phyloP scores from a whole-genome alignment of 495 filamentous ascomycete species.

The Endocarpon pusillum region DNA sequence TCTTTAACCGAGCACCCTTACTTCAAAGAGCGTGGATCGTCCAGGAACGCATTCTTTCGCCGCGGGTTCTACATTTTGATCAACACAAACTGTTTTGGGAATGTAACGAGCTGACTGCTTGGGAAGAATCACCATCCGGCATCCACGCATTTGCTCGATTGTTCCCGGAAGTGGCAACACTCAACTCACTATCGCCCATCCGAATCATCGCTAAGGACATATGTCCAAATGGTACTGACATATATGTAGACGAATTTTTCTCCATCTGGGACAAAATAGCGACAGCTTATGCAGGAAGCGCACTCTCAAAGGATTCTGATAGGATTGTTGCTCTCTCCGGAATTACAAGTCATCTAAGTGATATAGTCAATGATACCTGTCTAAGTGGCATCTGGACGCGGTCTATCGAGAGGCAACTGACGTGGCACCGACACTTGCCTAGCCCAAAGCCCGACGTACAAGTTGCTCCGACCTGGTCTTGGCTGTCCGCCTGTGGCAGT shows the following conservation, averaged over 20 bases:
- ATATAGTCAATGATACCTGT: too few species aligned
- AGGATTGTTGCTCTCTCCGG: slow-evolving; percentile 13
- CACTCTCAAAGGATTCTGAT: slow-evolving; percentile 7
- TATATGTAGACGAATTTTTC: too few species aligned
- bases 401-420: too few species aligned
- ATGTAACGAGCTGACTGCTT: background rate
- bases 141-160: too few species aligned
- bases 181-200: background rate
- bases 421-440: too few species aligned
- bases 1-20: background rate
- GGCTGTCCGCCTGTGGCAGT: too few species aligned
- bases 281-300: slow-evolving; percentile 6
- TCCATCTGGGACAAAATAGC: slow-evolving; percentile 10
- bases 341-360: too few species aligned
- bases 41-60: background rate
- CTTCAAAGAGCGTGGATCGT: background rate
- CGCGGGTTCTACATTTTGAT: background rate
- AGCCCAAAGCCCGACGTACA: too few species aligned
- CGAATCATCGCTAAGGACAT: background rate
- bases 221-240: too few species aligned
- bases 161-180: too few species aligned
- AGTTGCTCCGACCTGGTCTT: too few species aligned
- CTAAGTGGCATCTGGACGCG: too few species aligned
- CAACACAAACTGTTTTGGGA: background rate
- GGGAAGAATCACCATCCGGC: background rate